Evolutionary conservation across 2,329 filamentous ascomycete genomes (phyloP).

Genomic region (Fusarium virguliforme): DNA sequence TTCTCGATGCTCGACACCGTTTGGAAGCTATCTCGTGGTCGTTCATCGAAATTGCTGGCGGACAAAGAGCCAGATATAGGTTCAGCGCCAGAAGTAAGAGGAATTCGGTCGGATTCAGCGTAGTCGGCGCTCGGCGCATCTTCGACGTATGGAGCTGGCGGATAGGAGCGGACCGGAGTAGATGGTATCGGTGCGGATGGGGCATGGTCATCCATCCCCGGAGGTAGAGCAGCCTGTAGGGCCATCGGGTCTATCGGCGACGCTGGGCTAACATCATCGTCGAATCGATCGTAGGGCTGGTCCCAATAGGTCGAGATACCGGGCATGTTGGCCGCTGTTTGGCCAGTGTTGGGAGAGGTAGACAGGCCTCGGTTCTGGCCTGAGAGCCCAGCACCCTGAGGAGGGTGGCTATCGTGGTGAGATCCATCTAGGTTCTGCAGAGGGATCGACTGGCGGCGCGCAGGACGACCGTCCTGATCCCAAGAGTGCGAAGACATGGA

Average conservation of each 20-base stretch:
- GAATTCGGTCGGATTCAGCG: conserved; percentile 72
- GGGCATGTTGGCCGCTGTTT: conserved; percentile 56
- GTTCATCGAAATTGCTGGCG: conserved; percentile 59
- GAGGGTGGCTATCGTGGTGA: conserved; percentile 31
- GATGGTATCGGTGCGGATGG: conserved; percentile 36
- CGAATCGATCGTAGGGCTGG: conserved; percentile 61
- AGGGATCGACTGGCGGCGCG: conserved; percentile 73
- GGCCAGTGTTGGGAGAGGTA: conserved; percentile 32
- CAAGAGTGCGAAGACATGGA: conserved; percentile 54
- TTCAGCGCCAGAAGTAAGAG: conserved; percentile 70
- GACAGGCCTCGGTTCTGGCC: conserved; percentile 29
- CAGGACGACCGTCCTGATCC: conserved; percentile 49
- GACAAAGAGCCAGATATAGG: conserved; percentile 68
- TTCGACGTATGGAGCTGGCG: conserved; percentile 57
- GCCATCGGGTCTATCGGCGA: conserved; percentile 70
- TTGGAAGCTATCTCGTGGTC: conserved; percentile 70
- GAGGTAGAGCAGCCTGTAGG: conserved; percentile 70
- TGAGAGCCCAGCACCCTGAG: conserved; percentile 26
- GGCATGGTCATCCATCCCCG: conserved; percentile 61
- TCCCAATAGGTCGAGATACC: conserved; percentile 70
- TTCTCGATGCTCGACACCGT: conserved; percentile 71
- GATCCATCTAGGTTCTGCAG: conserved; percentile 72
- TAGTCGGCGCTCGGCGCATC: conserved; percentile 56
- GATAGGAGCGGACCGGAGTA: conserved; percentile 50
- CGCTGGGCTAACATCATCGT: conserved; percentile 57